Conservation (phyloP, 169 alveolate species). For the Plasmodium vinckei region DNA sequence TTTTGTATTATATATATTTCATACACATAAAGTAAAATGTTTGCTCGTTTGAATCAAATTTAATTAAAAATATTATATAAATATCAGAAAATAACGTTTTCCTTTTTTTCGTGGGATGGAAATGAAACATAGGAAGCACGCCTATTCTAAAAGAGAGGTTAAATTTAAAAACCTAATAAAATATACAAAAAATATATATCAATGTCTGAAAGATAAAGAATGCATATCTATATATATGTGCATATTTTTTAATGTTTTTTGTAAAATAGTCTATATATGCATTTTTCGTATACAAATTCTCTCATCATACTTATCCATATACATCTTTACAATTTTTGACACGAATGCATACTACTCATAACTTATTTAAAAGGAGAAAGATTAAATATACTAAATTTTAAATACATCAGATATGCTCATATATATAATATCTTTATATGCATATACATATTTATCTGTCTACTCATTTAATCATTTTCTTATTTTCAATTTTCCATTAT, state of each 20-base stretch:
- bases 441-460: background rate
- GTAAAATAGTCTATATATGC: background rate
- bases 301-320: background rate
- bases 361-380: background rate
- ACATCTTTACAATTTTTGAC: no score
- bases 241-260: no score
- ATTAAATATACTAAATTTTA: background rate
- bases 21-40: background rate
- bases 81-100: constrained; percentile 2
- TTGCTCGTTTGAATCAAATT: background rate
- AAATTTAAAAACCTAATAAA: constrained; percentile 15
- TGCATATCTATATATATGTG: background rate
- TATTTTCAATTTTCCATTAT: background rate
- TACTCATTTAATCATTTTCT: background rate
- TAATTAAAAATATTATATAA: background rate
- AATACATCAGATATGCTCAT: background rate
- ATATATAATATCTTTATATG: background rate
- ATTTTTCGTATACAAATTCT: background rate
- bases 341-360: no score
- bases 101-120: constrained; percentile 28
- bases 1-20: constrained; percentile 3
- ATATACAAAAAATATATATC: constrained; percentile 6
- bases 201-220: constrained; percentile 2
- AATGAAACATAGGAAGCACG: constrained; percentile 42
- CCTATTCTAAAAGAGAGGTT: constrained; percentile 69